These are phyloP conservation scores for Vararia minispora DNA, from an alignment of 768 basidiomycete species.

Conservation along the genomic window DNA sequence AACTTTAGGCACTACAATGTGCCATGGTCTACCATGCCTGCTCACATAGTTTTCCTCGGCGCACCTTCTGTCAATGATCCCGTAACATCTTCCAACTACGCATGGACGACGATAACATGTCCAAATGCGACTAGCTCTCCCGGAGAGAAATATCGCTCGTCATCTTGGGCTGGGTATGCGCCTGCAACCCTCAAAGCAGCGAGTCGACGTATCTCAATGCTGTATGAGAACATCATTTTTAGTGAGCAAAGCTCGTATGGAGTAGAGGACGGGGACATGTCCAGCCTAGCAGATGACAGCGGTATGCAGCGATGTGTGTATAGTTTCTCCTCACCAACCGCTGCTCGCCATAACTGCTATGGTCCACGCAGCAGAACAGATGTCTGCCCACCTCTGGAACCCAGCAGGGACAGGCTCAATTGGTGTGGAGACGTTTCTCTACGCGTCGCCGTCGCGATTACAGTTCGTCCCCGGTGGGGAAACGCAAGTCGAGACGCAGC, in stretches of 20 bases:
- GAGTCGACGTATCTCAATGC: conserved; percentile 52
- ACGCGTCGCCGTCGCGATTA: conserved; percentile 5
- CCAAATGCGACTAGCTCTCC: conserved; percentile 11
- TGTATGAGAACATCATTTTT: conserved; percentile 70
- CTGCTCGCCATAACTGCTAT: background rate
- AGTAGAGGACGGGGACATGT: conserved; percentile 9
- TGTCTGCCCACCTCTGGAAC: conserved; percentile 6
- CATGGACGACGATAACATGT: background rate
- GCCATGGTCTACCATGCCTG: too few relatives aligned
- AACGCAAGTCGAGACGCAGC: conserved; percentile 19
- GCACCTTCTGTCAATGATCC: conserved; percentile 27
- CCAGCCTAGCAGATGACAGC: conserved; percentile 2
- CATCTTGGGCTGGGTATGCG: conserved; percentile 11
- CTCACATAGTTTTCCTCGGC: conserved; percentile 46
- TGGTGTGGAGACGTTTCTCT: conserved; percentile 13
- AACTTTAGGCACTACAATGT: too few relatives aligned
- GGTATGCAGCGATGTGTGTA: background rate
- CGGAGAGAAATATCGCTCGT: conserved; percentile 9
- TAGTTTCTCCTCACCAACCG: background rate
- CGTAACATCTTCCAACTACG: conserved; percentile 20
- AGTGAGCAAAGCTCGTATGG: conserved; percentile 30
- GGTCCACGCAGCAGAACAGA: conserved; percentile 5
- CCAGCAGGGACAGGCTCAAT: background rate
- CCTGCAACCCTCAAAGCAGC: conserved; percentile 53
- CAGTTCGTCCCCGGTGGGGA: background rate